phyloP scores from a whole-genome alignment of 352 stramenopile genomes.

The Phytophthora uliginosa region DNA sequence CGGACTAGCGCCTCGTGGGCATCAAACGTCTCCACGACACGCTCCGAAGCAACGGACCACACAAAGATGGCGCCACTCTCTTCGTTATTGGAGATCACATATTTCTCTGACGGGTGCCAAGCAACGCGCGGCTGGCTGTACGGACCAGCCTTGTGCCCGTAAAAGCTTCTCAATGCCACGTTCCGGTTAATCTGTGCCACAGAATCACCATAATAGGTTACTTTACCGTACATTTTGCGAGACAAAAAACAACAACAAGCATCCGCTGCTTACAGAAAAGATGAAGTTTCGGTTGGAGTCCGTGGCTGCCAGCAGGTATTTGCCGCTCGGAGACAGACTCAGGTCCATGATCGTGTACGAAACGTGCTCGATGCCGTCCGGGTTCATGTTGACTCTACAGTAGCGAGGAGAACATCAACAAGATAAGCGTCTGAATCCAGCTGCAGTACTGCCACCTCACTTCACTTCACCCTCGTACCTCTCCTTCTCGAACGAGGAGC shows the following conservation, averaged over 20 bases:
- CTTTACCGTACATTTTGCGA: background rate
- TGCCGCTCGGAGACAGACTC: conserved; percentile 72
- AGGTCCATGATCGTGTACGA: conserved; percentile 92
- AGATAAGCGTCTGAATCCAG: background rate
- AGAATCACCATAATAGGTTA: background rate
- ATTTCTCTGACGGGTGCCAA: conserved; percentile 89
- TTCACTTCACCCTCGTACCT: conserved; percentile 43
- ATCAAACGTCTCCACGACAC: conserved; percentile 71
- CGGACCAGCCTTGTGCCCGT: conserved; percentile 83
- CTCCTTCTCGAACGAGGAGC: conserved; percentile 82
- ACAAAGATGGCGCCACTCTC: conserved; percentile 68
- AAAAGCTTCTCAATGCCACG: conserved; percentile 77
- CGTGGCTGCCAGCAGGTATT: conserved; percentile 84
- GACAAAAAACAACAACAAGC: background rate
- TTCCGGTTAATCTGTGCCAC: conserved; percentile 66
- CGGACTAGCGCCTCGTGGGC: conserved; percentile 80
- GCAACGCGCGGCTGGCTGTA: conserved; percentile 83
- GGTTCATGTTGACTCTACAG: conserved; percentile 87
- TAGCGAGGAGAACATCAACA: background rate
- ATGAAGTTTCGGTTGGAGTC: conserved; percentile 89
- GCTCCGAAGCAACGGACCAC: conserved; percentile 84
- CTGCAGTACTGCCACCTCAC: background rate
- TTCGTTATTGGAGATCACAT: conserved; percentile 87
- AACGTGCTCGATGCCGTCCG: conserved; percentile 87
- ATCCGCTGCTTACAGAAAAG: conserved; percentile 55